phyloP scores from a whole-genome alignment of 352 stramenopile genomes.

The Phytophthora idaei region DNA sequence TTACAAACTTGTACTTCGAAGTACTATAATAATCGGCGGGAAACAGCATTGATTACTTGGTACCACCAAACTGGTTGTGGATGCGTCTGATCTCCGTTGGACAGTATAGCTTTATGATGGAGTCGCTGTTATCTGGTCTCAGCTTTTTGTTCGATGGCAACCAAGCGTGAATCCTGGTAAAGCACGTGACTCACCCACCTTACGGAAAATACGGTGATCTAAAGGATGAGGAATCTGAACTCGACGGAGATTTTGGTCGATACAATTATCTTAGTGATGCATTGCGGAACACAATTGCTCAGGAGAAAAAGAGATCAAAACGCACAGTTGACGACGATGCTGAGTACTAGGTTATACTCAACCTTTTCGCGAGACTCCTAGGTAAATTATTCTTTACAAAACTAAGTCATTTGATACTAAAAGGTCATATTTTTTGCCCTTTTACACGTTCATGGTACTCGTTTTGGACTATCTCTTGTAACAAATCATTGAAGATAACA shows the following conservation, averaged over 20 bases:
- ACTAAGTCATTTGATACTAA: too few species aligned
- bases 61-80: too few species aligned
- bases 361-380: too few species aligned
- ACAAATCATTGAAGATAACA: too few species aligned
- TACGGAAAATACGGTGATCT: constrained; percentile 24
- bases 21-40: too few species aligned
- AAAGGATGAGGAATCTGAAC: constrained; percentile 5
- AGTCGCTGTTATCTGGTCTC: constrained; percentile 28
- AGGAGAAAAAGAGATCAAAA: constrained; percentile 7
- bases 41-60: too few species aligned
- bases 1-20: too few species aligned
- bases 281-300: constrained; percentile 23
- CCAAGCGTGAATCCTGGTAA: constrained; percentile 22
- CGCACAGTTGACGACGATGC: constrained; percentile 17
- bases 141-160: constrained; percentile 38
- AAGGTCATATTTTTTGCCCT: too few species aligned
- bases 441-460: too few species aligned
- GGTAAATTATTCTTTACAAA: too few species aligned
- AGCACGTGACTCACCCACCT: background rate
- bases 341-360: constrained; percentile 20
- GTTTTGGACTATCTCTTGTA: too few species aligned
- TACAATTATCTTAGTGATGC: constrained; percentile 48
- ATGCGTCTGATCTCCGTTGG: constrained; percentile 29
- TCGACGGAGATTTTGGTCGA: constrained; percentile 28
- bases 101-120: constrained; percentile 24